Conservation (phyloP, 768 basidiomycete species). For the Serendipita vermifera region DNA sequence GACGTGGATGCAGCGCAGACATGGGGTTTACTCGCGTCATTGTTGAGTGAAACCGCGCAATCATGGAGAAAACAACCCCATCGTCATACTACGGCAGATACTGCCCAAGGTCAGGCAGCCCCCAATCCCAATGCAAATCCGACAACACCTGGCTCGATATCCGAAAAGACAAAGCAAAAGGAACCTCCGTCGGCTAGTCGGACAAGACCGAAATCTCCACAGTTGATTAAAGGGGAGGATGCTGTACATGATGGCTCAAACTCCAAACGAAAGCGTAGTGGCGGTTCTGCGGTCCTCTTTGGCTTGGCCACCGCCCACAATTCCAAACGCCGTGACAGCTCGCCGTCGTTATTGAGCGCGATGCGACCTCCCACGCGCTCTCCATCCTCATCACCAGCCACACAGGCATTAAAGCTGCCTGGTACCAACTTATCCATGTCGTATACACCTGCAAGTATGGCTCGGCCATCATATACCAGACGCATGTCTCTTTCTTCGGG, state of each 20-base stretch:
- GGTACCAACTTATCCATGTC: neutral
- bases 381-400: neutral
- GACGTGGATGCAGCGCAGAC: conserved; percentile 44
- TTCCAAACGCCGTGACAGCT: neutral
- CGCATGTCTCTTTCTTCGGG: neutral
- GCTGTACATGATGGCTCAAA: neutral
- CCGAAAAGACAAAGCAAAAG: too few relatives aligned
- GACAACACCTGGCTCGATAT: too few relatives aligned
- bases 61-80: too few relatives aligned
- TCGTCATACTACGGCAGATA: too few relatives aligned
- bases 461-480: neutral
- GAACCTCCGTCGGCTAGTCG: too few relatives aligned
- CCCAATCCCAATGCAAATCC: too few relatives aligned
- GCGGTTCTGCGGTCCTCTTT: neutral
- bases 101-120: too few relatives aligned
- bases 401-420: neutral
- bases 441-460: neutral
- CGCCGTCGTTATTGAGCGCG: neutral
- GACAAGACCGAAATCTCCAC: neutral
- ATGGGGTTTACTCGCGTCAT: conserved; percentile 52
- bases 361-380: neutral
- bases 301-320: neutral
- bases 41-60: conserved; percentile 41
- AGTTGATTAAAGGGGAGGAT: neutral
- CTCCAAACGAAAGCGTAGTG: neutral